These are phyloP conservation scores for Trifolium subterraneum DNA, from an alignment of 306 rosid species.

Conservation along the genomic window DNA sequence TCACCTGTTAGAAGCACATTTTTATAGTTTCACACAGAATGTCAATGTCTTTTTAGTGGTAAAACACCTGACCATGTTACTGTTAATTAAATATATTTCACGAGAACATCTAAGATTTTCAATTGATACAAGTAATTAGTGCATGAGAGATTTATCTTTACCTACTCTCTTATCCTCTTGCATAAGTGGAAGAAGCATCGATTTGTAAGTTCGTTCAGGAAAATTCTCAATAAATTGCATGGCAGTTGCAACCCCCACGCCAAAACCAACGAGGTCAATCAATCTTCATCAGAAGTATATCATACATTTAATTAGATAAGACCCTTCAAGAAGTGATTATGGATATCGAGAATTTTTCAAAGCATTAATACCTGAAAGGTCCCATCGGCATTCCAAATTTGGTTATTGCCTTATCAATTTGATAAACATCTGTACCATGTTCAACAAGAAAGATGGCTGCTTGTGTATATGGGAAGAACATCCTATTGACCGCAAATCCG, in stretches of 20 bases:
- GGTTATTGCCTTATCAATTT: slow-evolving; percentile 70
- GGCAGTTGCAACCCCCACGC: slow-evolving; percentile 80
- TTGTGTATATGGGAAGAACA: slow-evolving; percentile 91
- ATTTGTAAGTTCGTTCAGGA: slow-evolving; percentile 82
- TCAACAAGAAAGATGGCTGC: slow-evolving; percentile 85
- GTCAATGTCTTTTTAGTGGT: neutral
- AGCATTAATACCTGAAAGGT: slow-evolving; percentile 79
- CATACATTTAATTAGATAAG: slow-evolving; percentile 23
- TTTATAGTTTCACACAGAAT: slow-evolving; percentile 11
- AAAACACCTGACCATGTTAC: slow-evolving; percentile 4
- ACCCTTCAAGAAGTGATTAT: slow-evolving; percentile 26
- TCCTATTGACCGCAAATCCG: slow-evolving; percentile 95
- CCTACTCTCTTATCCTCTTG: slow-evolving; percentile 93
- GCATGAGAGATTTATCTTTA: slow-evolving; percentile 34
- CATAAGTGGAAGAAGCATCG: slow-evolving; percentile 82
- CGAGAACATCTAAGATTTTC: slow-evolving; percentile 21
- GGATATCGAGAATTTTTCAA: slow-evolving; percentile 15
- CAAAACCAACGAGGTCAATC: slow-evolving; percentile 93
- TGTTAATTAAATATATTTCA: slow-evolving; percentile 25
- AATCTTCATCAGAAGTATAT: slow-evolving; percentile 57
- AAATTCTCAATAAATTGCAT: slow-evolving; percentile 63
- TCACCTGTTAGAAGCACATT: slow-evolving; percentile 62
- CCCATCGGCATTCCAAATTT: slow-evolving; percentile 95
- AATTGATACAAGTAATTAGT: neutral
- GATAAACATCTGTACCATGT: slow-evolving; percentile 81